Evolutionary conservation across 2,329 filamentous ascomycete genomes (phyloP), one percentile per base, ranked within the genome.

Genomic region (Aureobasidium sp.): DNA sequence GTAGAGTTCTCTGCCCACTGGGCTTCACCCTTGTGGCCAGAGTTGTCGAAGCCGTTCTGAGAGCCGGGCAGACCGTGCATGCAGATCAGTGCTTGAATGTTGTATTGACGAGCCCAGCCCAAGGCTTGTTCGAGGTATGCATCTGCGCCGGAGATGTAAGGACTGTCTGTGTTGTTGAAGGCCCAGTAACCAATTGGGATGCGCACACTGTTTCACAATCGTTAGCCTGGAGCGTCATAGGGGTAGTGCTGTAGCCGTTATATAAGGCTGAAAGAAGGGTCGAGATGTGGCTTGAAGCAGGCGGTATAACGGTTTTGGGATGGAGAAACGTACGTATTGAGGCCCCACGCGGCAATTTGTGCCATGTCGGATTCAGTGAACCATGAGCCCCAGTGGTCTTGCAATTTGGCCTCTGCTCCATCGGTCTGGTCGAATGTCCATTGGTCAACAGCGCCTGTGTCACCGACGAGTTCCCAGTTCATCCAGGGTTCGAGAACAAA

Each of bases 41-140:
- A 84, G 71, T 87, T 86, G 70, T 87, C 84, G 68, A 82, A 86
- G 13, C 84, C 84, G 65, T 86, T 85, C 66, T 85, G 83, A 1
- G 77, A 80, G 44, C 79, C 78, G 74, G 58, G 82, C 3, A 79
- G 79, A 29, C 81, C 82, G 68, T 86, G 83, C 9, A 85, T 75
- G 66, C 85, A 83, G 58, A 86, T 80, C 68, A 84, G 77, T 13
- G 85, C 76, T 69, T 84, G 82, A 36, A 84, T 69, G 1, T 79
- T 78, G 0, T 79, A 73, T 32, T 74, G 73, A 46, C 80, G 70
- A 4, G 83, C 80, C 82, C 83, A 86, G 55, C 80, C 79, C 56
- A 85, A 10, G 12, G 82, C 83, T 26, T 76, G 73, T 63, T 84
- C 81, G 9, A 85, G 72, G 66, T 84, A 85, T 0, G 71, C 70